A percentile compares a stretch with the other conserved stretches of the same genome.
Conservation (phyloP, 202 grass and related monocot genomes). For the Carex sylvatica region DNA sequence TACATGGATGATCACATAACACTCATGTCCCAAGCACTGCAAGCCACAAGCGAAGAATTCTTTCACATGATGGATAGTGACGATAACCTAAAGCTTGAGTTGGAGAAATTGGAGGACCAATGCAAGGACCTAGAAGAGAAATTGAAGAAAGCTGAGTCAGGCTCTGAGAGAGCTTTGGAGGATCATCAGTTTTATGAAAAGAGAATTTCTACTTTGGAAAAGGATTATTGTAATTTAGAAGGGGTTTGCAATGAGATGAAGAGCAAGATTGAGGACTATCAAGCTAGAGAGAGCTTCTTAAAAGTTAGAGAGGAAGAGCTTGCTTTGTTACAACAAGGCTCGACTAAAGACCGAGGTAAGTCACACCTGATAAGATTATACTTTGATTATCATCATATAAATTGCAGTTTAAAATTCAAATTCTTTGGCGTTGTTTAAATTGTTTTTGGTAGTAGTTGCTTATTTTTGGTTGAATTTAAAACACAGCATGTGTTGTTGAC, state of each 20-base stretch:
- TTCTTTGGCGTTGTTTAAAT: conserved; percentile 2
- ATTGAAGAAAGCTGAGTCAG: conserved; percentile 59
- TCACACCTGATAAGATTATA: conserved; percentile 3
- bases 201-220: conserved; percentile 60
- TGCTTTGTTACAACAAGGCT: conserved; percentile 39
- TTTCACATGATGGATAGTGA: conserved; percentile 56
- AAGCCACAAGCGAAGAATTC: conserved; percentile 51
- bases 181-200: conserved; percentile 47
- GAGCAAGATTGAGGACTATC: conserved; percentile 48
- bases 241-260: conserved; percentile 60
- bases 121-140: conserved; percentile 64
- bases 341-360: conserved; percentile 55
- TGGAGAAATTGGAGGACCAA: conserved; percentile 51
- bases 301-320: conserved; percentile 62
- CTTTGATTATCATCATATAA: conserved; percentile 4
- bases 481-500: background rate
- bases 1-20: conserved; percentile 56
- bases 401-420: background rate
- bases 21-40: conserved; percentile 45
- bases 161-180: conserved; percentile 58
- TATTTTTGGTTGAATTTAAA: conserved; percentile 7
- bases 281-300: conserved; percentile 48
- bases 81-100: conserved; percentile 55
- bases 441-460: background rate
- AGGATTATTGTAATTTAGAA: conserved; percentile 56